Evolutionary conservation across 805 yeast species (phyloP).

Genomic region (Wickerhamiella bombiphila): DNA sequence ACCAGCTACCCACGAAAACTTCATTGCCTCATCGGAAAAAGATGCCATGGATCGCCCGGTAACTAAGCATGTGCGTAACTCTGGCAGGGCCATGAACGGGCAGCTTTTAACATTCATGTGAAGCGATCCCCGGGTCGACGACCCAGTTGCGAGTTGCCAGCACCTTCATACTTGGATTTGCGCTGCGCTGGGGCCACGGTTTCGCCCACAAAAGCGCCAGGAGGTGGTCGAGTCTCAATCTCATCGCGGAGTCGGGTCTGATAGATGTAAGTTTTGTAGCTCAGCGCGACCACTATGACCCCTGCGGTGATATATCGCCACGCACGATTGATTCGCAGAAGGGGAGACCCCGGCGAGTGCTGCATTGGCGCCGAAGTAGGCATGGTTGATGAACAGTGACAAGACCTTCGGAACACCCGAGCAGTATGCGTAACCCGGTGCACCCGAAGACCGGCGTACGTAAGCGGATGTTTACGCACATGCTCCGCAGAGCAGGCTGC

Average conservation of each 20-base stretch:
- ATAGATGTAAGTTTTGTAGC: conserved; percentile 18
- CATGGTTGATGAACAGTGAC: too few species aligned
- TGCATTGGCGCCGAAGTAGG: too few species aligned
- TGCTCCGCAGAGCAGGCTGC: too few species aligned
- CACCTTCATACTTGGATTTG: conserved; percentile 25
- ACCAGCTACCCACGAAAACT: conserved; percentile 5
- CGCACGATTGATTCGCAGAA: conserved; percentile 20
- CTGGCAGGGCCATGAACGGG: background rate
- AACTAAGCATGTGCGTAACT: too few species aligned
- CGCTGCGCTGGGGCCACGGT: conserved; percentile 19
- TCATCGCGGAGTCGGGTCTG: conserved; percentile 11
- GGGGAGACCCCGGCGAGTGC: conserved; percentile 16
- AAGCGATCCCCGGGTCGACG: conserved; percentile 17
- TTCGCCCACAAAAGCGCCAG: conserved; percentile 24
- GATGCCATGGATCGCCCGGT: background rate
- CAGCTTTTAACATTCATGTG: background rate
- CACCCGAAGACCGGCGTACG: too few species aligned
- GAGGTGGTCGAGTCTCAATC: conserved; percentile 14
- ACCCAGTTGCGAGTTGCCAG: conserved; percentile 24
- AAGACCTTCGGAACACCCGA: too few species aligned
- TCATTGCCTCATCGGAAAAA: background rate
- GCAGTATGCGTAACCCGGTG: too few species aligned
- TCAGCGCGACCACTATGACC: conserved; percentile 17
- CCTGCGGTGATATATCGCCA: conserved; percentile 21
- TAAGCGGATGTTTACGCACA: too few species aligned